Percentiles rank a stretch among this genome's conserved stretches.
phyloP scores from a whole-genome alignment of 345 rosid species.

The Citrus medica region DNA sequence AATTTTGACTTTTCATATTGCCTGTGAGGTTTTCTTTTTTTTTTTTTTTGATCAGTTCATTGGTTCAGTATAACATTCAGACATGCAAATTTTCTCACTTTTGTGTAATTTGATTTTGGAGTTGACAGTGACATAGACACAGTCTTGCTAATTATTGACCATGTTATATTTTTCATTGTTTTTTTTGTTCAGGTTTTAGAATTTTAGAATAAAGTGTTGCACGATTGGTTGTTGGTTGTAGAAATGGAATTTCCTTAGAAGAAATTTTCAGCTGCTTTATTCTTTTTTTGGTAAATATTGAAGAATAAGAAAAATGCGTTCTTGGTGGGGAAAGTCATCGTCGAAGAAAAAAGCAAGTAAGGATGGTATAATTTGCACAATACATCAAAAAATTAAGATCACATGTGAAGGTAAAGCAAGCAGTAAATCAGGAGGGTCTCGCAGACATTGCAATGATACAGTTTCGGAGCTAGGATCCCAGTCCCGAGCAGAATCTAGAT shows the following conservation, averaged over 20 bases:
- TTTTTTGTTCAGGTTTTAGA: constrained; percentile 16
- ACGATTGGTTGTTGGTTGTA: background rate
- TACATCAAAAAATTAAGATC: constrained; percentile 43
- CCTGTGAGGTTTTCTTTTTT: background rate
- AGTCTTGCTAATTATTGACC: background rate
- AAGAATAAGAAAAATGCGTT: constrained; percentile 40
- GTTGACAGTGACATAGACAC: background rate
- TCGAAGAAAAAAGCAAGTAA: constrained; percentile 53
- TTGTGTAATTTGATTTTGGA: background rate
- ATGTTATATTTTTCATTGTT: background rate
- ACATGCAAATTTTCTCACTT: background rate
- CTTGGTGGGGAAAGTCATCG: constrained; percentile 58
- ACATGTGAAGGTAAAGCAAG: constrained; percentile 40
- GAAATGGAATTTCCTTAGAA: constrained; percentile 11
- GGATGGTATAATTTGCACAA: constrained; percentile 42
- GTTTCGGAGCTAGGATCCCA: constrained; percentile 41
- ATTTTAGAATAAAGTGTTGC: background rate
- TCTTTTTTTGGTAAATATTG: background rate
- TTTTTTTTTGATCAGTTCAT: background rate
- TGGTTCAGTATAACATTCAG: background rate
- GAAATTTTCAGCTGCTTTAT: background rate
- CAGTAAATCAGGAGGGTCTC: constrained; percentile 36
- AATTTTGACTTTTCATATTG: background rate
- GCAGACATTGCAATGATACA: constrained; percentile 38
- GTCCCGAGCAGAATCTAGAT: constrained; percentile 48